These are phyloP conservation scores for Escovopsis weberi DNA, from an alignment of 2,329 filamentous ascomycete genomes.

Conservation along the genomic window DNA sequence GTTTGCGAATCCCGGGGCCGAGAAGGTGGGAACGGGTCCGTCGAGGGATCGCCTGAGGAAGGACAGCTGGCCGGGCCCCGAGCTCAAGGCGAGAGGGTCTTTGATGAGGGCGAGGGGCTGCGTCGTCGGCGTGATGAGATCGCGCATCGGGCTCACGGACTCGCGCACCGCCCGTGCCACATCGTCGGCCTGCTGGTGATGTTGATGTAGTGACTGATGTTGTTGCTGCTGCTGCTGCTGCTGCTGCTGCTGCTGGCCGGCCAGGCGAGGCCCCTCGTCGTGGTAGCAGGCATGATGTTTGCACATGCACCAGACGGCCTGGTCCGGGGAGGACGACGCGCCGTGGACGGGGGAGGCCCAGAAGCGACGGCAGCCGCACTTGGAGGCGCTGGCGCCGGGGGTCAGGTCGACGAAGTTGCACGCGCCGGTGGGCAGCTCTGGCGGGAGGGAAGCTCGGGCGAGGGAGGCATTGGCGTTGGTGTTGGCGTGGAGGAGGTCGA, in stretches of 20 bases:
- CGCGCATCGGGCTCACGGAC: conserved; percentile 38
- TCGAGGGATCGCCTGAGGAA: conserved; percentile 20
- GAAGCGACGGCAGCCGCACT: conserved; percentile 47
- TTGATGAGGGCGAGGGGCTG: too few relatives aligned
- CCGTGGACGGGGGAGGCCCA: conserved; percentile 32
- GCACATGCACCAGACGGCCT: conserved; percentile 45
- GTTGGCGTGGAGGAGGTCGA: conserved; percentile 32
- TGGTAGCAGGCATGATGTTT: conserved; percentile 49
- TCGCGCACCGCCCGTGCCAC: conserved; percentile 31
- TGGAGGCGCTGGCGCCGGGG: conserved; percentile 34
- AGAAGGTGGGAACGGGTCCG: conserved; percentile 11
- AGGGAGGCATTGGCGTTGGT: conserved; percentile 26
- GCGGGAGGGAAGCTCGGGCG: conserved; percentile 11
- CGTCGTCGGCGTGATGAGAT: conserved; percentile 28
- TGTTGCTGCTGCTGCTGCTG: conserved; percentile 8
- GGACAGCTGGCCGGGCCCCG: conserved; percentile 15
- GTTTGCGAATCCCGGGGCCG: conserved; percentile 7
- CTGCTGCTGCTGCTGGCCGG: too few relatives aligned
- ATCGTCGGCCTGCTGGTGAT: conserved; percentile 29
- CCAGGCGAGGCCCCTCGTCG: conserved; percentile 26
- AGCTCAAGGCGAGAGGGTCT: too few relatives aligned
- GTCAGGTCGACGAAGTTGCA: conserved; percentile 45
- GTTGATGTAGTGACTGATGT: conserved; percentile 2
- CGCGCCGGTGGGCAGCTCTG: conserved; percentile 33
- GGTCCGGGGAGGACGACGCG: conserved; percentile 25